Evolutionary conservation across 2,329 filamentous ascomycete species (phyloP), one percentile per base, ranked within the genome.

Genomic region (Fusarium sp.): DNA sequence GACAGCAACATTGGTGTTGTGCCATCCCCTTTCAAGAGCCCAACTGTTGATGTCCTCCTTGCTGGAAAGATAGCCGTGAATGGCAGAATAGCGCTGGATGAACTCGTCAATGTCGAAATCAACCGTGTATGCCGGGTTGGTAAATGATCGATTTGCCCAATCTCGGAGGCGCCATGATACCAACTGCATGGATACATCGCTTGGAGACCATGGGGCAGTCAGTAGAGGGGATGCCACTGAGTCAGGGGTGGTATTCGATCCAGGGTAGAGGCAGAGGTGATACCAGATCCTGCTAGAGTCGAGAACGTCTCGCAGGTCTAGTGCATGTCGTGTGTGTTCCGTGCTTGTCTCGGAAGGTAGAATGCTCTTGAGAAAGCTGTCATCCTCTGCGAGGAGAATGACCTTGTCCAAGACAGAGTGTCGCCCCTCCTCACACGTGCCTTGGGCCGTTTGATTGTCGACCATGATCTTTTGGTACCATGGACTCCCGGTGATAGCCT

Each of bases 61-160:
- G 66, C 96, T 96, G 73, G 97, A 94, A 76, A 92, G 90, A 82
- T 96, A 99, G 13, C 96, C 96, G 0, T 99, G 88, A 6, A 90
- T 87, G 7, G 91, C 87, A 1, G 50, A 34, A 80, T 98, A 99
- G 50, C 96, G 91, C 76, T 92, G 91, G 20, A 92, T 89, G 77
- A 99, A 98, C 81, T 99, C 96, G n/a, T 98, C 94, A 5, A 95
- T 86, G 78, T 99, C 96, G 76, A 98, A 99, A 79, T 99, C 96
- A 2, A 95, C 94, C 0, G 96, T 99, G 82, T 97, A 99, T 80
- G 99, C 96, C 2, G 98, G 90, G 77, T 93, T 91, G 81, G 94
- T 94, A 81, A 95, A 97, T 54, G 96, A 91, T 65, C 96, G 92
- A 80, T 98, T 99, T 1, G 95, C 94, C 96, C 96, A 99, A 82